A percentile compares a stretch with the other conserved stretches of the same genome.
Conservation (phyloP, 805 yeast genomes). For the Metschnikowia continentalis region DNA sequence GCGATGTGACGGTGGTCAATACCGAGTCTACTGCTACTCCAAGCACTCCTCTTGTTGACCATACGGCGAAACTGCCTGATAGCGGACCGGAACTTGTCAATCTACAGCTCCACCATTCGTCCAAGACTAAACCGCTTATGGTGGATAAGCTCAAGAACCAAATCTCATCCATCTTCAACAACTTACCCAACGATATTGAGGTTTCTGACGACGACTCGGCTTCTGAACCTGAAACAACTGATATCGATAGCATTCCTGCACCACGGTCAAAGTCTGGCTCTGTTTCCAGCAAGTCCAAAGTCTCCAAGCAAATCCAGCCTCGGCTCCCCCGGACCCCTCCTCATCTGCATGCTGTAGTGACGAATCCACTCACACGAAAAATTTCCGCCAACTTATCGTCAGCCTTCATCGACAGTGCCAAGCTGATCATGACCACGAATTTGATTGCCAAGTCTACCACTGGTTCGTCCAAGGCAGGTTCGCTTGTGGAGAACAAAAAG, state of each 20-base stretch:
- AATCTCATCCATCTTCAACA: conserved; percentile 39
- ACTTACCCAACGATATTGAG: conserved; percentile 45
- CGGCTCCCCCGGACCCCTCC: not conserved
- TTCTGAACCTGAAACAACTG: conserved; percentile 35
- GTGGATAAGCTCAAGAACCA: conserved; percentile 25
- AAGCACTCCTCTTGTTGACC: not conserved
- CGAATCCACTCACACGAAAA: conserved; percentile 18
- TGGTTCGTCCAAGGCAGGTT: conserved; percentile 25
- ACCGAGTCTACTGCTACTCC: conserved; percentile 21
- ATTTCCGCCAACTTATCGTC: conserved; percentile 30
- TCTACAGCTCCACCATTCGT: conserved; percentile 1
- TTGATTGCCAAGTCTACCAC: conserved; percentile 27
- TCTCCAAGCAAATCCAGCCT: not conserved
- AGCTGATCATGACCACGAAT: conserved; percentile 28
- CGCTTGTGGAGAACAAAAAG: conserved; percentile 12
- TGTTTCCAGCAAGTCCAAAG: not conserved
- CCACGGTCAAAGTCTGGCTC: not conserved
- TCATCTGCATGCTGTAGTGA: not conserved
- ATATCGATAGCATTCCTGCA: not conserved
- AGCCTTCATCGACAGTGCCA: conserved; percentile 37
- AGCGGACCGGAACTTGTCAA: not conserved
- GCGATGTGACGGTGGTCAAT: conserved; percentile 31
- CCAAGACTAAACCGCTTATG: conserved; percentile 7
- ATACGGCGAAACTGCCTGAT: not conserved
- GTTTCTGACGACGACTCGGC: conserved; percentile 46